A percentile compares a stretch with the other conserved stretches of the same genome.
Evolutionary conservation across 2,329 filamentous ascomycete species (phyloP).

Genomic region (Fusarium floridanum): DNA sequence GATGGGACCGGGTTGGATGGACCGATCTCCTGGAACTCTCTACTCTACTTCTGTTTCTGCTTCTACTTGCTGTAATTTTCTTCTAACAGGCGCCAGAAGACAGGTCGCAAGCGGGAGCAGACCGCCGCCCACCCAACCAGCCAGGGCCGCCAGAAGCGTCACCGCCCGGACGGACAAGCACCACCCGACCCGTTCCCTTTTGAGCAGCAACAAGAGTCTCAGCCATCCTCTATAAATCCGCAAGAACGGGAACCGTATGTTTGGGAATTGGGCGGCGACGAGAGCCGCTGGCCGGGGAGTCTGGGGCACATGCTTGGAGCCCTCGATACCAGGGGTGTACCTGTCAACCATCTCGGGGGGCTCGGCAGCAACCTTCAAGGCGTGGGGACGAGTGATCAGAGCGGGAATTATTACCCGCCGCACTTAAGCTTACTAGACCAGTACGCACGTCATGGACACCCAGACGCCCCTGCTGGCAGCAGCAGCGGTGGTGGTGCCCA

Average conservation of each 20-base stretch:
- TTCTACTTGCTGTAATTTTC: constrained; percentile 5
- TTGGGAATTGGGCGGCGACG: neutral
- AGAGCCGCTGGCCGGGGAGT: neutral
- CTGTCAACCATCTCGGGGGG: neutral
- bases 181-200: neutral
- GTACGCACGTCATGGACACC: neutral
- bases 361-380: neutral
- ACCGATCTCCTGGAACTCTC: constrained; percentile 15
- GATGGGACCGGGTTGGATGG: constrained; percentile 4
- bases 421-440: constrained; percentile 2
- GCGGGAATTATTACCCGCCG: neutral
- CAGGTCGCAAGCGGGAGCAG: constrained; percentile 18
- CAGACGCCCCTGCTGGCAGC: neutral
- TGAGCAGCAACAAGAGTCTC: neutral
- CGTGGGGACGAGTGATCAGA: constrained; percentile 4
- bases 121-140: constrained; percentile 20
- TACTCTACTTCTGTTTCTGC: neutral
- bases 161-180: neutral
- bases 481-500: neutral
- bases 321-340: constrained; percentile 14
- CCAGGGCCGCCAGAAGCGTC: constrained; percentile 18
- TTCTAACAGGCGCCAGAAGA: constrained; percentile 28
- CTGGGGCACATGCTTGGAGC: neutral
- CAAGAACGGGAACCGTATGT: neutral
- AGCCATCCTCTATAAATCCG: neutral